Conservation (phyloP, 2,329 filamentous ascomycete genomes). For the Ophiocordyceps polyrhachis-furcata region DNA sequence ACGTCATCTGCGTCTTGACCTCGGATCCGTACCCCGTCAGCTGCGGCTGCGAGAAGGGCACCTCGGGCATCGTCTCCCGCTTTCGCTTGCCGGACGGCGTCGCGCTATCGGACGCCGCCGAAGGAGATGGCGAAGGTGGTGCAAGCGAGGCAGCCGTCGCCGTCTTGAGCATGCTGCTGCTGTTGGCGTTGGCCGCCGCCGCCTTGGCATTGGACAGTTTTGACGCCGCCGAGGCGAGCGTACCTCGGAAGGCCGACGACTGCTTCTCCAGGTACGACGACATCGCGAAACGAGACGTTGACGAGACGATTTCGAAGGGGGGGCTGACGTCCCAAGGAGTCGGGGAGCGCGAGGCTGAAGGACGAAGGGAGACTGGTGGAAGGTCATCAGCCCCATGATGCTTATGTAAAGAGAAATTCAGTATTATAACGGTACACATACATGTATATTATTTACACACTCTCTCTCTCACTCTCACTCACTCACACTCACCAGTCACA, state of each 20-base stretch:
- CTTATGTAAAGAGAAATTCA: no score
- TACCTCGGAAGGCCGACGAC: slow-evolving; percentile 41
- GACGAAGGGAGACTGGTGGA: no score
- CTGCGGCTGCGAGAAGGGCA: slow-evolving; percentile 56
- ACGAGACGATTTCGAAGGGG: background rate
- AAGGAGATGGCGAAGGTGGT: slow-evolving; percentile 45
- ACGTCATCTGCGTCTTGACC: slow-evolving; percentile 74
- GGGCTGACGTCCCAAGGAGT: no score
- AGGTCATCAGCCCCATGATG: no score
- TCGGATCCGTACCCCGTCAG: slow-evolving; percentile 60
- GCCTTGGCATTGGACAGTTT: slow-evolving; percentile 33
- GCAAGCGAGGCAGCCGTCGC: slow-evolving; percentile 23
- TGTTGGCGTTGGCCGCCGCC: background rate
- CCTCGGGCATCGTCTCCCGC: slow-evolving; percentile 31
- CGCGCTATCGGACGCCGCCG: slow-evolving; percentile 35
- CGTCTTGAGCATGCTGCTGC: slow-evolving; percentile 17
- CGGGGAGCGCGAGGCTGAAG: no score
- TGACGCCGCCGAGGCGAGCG: slow-evolving; percentile 41
- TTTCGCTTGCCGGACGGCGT: slow-evolving; percentile 47
- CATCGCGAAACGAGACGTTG: slow-evolving; percentile 21
- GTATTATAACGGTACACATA: no score
- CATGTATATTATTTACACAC: no score
- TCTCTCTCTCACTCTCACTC: no score
- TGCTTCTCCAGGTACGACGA: slow-evolving; percentile 46
- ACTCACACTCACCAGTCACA: no score